Percentiles rank a stretch among this genome's conserved stretches.
Conservation (phyloP, 2,329 filamentous ascomycete species). For the Nigrograna mackinnonii region DNA sequence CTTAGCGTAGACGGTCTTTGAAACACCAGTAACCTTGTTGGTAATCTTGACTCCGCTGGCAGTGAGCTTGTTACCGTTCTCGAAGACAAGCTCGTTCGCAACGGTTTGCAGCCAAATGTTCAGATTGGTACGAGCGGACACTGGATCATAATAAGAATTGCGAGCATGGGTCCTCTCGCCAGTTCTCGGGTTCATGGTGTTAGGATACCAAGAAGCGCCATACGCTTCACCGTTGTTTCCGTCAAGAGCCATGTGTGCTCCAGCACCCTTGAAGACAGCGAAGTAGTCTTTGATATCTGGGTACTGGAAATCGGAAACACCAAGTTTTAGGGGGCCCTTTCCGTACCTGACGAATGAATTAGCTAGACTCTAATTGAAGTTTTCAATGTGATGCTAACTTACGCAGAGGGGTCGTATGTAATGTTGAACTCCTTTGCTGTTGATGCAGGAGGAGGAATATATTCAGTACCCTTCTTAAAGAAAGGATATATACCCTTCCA, state of each 20-base stretch:
- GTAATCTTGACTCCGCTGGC: slow-evolving; percentile 29
- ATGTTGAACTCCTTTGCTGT: slow-evolving; percentile 16
- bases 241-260: slow-evolving; percentile 19
- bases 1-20: slow-evolving; percentile 24
- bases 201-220: slow-evolving; percentile 42
- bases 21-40: slow-evolving; percentile 15
- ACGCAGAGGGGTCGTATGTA: slow-evolving; percentile 25
- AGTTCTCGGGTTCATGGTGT: slow-evolving; percentile 34
- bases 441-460: slow-evolving; percentile 20
- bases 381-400: slow-evolving; percentile 6
- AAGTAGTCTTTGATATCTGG: slow-evolving; percentile 26
- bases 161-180: slow-evolving; percentile 35
- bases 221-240: slow-evolving; percentile 28
- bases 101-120: slow-evolving; percentile 23
- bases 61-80: slow-evolving; percentile 18
- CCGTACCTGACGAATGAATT: slow-evolving; percentile 19
- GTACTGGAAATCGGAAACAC: slow-evolving; percentile 30
- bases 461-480: slow-evolving; percentile 22
- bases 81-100: slow-evolving; percentile 25
- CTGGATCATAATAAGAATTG: slow-evolving; percentile 33
- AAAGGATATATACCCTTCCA: slow-evolving; percentile 2
- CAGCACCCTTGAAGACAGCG: slow-evolving; percentile 23
- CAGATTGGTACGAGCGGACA: slow-evolving; percentile 31
- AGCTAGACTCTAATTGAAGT: neutral
- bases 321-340: slow-evolving; percentile 27